phyloP scores from a whole-genome alignment of 2,329 filamentous ascomycete species.

The Fusarium mangiferae region DNA sequence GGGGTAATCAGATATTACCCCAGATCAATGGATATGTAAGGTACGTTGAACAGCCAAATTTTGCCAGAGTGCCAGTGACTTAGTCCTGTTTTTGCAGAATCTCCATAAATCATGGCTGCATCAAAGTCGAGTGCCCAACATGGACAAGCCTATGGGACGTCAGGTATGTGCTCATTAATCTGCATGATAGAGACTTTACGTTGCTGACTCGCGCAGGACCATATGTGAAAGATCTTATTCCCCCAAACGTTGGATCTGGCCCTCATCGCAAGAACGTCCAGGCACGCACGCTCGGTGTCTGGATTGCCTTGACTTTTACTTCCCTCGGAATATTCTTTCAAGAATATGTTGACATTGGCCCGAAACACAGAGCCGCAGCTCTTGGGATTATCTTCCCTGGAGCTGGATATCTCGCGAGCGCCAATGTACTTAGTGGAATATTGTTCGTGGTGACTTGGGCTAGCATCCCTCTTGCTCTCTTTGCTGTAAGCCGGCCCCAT shows the following conservation, averaged over 20 bases:
- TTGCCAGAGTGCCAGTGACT: fast-evolving
- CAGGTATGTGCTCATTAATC: fast-evolving
- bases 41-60: no score
- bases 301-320: neutral
- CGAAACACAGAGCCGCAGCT: neutral
- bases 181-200: fast-evolving
- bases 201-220: neutral
- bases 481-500: neutral
- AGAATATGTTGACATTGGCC: fast-evolving
- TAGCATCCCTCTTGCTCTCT: neutral
- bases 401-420: neutral
- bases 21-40: fast-evolving
- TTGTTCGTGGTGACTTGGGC: neutral
- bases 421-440: neutral
- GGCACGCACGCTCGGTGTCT: fast-evolving
- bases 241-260: neutral
- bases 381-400: neutral
- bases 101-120: fast-evolving
- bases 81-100: neutral
- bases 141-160: neutral
- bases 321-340: fast-evolving
- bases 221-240: neutral
- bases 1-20: fast-evolving
- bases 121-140: neutral
- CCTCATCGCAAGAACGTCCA: neutral